These are phyloP conservation scores for Anaeromyces robustus DNA, from an alignment of 192 early-diverging fungal genomes.

Conservation along the genomic window DNA sequence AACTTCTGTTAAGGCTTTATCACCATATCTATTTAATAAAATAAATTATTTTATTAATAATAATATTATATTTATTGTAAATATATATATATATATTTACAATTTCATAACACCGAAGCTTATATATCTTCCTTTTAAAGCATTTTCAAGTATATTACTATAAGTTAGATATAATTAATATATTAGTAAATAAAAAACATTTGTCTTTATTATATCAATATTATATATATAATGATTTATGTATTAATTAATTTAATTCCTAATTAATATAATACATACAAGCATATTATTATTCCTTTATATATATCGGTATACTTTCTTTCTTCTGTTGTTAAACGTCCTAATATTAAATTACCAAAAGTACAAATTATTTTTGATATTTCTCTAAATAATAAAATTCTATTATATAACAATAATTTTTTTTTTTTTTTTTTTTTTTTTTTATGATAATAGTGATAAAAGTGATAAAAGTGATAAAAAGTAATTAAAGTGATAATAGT, in stretches of 20 bases:
- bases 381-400: constrained; percentile 74
- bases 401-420: no score
- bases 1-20: not conserved
- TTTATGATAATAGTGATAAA: no score
- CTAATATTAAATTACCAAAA: constrained; percentile 27
- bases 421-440: no score
- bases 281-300: constrained; percentile 42
- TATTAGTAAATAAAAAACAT: no score
- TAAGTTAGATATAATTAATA: no score
- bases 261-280: constrained; percentile 16
- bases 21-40: not conserved
- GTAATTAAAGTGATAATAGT: no score
- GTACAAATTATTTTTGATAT: constrained; percentile 46
- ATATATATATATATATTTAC: constrained; percentile 20
- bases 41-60: no score
- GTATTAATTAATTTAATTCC: no score
- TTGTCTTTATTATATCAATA: no score
- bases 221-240: no score
- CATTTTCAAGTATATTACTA: constrained; percentile 37
- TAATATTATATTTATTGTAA: no score
- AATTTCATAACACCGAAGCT: constrained; percentile 83
- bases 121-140: constrained; percentile 66
- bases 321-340: not conserved
- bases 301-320: constrained; percentile 15
- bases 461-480: no score